phyloP scores from a whole-genome alignment of 768 basidiomycete genomes.

The Lactarius hatsudake region DNA sequence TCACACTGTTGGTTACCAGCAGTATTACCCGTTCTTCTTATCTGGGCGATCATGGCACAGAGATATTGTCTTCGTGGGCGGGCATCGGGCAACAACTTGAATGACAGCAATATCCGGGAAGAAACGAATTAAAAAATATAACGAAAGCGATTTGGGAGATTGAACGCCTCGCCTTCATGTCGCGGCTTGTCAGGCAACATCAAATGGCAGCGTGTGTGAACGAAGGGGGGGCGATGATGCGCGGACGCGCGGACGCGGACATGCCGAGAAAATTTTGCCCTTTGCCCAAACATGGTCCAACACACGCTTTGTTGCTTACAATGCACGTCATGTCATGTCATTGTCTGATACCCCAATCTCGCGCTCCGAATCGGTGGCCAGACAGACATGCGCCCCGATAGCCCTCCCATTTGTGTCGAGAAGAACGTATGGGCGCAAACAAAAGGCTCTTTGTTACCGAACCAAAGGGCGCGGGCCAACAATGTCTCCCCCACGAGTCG shows the following conservation, averaged over 20 bases:
- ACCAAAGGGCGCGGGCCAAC: neutral
- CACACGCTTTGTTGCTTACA: neutral
- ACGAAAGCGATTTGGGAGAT: neutral
- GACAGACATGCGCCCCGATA: neutral
- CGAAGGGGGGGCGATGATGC: neutral
- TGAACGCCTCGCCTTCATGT: slow-evolving; percentile 5
- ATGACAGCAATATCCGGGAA: neutral
- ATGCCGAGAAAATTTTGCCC: neutral
- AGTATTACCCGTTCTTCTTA: neutral
- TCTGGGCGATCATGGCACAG: neutral
- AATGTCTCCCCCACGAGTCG: neutral
- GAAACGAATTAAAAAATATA: neutral
- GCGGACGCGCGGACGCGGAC: neutral
- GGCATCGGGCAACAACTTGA: too few species aligned
- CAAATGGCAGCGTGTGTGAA: neutral
- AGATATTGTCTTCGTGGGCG: neutral
- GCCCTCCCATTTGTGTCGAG: neutral
- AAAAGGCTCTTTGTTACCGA: neutral
- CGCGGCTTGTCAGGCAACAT: neutral
- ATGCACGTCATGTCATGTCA: neutral
- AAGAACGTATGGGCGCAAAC: neutral
- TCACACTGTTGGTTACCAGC: neutral
- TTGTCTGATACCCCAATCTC: neutral
- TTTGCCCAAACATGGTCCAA: neutral
- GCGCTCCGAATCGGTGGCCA: slow-evolving; percentile 7